These are phyloP conservation scores for Cercis canadensis DNA, from an alignment of 306 rosid genomes.

Conservation along the genomic window DNA sequence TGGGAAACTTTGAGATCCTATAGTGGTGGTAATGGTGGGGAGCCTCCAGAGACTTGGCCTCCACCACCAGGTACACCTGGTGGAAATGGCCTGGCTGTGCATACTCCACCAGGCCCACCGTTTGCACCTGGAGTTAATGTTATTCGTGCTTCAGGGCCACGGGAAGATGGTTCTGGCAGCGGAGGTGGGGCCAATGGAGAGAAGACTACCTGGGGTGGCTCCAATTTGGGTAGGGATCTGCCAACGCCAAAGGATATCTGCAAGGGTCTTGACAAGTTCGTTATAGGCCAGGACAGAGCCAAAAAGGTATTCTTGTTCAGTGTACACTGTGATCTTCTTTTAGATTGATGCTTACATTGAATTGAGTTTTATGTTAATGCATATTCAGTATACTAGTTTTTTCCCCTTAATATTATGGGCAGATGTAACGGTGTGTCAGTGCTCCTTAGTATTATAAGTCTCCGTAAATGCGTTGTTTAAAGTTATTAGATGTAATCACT, in stretches of 20 bases:
- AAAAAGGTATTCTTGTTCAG: slow-evolving; percentile 61
- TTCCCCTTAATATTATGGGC: background rate
- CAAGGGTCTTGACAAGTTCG: slow-evolving; percentile 92
- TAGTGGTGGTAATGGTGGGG: slow-evolving; percentile 53
- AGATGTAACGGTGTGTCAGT: slow-evolving; percentile 7
- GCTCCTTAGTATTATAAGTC: background rate
- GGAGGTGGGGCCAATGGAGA: slow-evolving; percentile 55
- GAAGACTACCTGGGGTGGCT: slow-evolving; percentile 85
- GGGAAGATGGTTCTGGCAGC: slow-evolving; percentile 45
- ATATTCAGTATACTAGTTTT: slow-evolving; percentile 2
- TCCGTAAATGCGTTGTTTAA: slow-evolving; percentile 27
- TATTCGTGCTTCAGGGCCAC: slow-evolving; percentile 63
- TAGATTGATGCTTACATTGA: background rate
- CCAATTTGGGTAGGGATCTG: slow-evolving; percentile 85
- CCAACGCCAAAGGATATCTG: slow-evolving; percentile 96
- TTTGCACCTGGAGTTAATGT: slow-evolving; percentile 78
- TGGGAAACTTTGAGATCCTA: slow-evolving; percentile 65
- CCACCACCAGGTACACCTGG: slow-evolving; percentile 47
- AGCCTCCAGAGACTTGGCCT: slow-evolving; percentile 81
- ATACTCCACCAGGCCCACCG: slow-evolving; percentile 92
- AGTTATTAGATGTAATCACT: slow-evolving; percentile 14
- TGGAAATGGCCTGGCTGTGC: slow-evolving; percentile 83
- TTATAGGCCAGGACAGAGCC: slow-evolving; percentile 90
- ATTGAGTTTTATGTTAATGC: slow-evolving; percentile 9
- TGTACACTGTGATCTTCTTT: background rate